Conservation (phyloP, 148 eudicot genomes). For the Beta vulgaris region DNA sequence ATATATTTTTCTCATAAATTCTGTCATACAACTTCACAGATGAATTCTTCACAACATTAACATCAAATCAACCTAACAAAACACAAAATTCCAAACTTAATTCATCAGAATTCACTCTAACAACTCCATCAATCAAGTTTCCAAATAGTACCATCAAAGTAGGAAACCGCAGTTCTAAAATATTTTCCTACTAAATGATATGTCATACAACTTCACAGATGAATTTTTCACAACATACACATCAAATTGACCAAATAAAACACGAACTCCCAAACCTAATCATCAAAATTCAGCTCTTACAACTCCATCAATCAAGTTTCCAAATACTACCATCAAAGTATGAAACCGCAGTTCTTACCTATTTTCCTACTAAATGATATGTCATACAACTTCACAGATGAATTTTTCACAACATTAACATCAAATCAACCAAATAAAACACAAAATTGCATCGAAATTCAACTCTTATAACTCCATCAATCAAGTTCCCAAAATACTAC, state of each 20-base stretch:
- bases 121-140: background rate
- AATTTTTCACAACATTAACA: too few relatives aligned
- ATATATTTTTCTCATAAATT: too few relatives aligned
- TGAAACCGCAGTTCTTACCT: too few relatives aligned
- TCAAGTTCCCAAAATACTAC: too few relatives aligned
- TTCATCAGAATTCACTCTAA: background rate
- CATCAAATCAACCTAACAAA: background rate
- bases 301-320: background rate
- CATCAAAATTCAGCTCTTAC: background rate
- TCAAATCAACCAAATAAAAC: too few relatives aligned
- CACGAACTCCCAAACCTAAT: background rate
- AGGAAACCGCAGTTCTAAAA: too few relatives aligned
- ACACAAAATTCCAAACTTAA: background rate
- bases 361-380: too few relatives aligned
- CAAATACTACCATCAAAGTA: background rate
- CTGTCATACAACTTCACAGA: background rate
- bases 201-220: background rate
- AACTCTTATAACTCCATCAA: too few relatives aligned
- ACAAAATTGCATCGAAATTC: too few relatives aligned
- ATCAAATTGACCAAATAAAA: background rate
- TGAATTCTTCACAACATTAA: background rate
- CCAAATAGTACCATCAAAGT: background rate
- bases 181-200: too few relatives aligned
- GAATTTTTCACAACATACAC: background rate
- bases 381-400: too few relatives aligned